A percentile compares a stretch with the other conserved stretches of the same genome.
These are phyloP conservation scores for Paecilomyces variotii DNA, from an alignment of 2,329 filamentous ascomycete species.

Conservation along the genomic window DNA sequence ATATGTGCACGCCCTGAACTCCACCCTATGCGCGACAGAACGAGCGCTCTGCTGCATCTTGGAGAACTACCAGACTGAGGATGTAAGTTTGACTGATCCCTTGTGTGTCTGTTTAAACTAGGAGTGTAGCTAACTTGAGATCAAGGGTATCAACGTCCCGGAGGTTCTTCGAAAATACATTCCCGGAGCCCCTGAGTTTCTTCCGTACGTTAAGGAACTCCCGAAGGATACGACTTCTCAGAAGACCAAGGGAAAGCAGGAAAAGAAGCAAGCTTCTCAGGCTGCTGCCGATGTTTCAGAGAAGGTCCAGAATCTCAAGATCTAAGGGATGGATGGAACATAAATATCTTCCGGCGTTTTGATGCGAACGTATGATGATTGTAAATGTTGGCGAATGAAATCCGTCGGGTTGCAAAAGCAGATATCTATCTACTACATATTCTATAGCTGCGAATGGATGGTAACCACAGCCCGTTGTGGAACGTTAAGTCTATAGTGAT, in stretches of 20 bases:
- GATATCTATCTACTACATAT: neutral
- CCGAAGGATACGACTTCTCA: slow-evolving; percentile 64
- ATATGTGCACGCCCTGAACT: slow-evolving; percentile 90
- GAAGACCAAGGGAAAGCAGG: slow-evolving; percentile 42
- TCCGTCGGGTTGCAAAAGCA: neutral
- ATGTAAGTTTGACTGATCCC: slow-evolving; percentile 43
- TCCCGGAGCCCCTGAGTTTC: slow-evolving; percentile 78
- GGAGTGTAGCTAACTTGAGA: slow-evolving; percentile 11
- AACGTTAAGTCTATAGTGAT: no score
- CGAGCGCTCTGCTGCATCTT: slow-evolving; percentile 88
- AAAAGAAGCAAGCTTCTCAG: slow-evolving; percentile 17
- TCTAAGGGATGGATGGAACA: slow-evolving; percentile 17
- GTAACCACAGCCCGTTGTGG: neutral
- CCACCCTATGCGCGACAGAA: slow-evolving; percentile 83
- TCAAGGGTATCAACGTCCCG: slow-evolving; percentile 68
- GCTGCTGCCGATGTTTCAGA: slow-evolving; percentile 29
- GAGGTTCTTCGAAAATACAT: slow-evolving; percentile 83
- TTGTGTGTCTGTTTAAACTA: neutral
- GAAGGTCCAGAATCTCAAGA: slow-evolving; percentile 34
- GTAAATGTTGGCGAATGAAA: neutral
- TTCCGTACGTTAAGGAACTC: slow-evolving; percentile 80
- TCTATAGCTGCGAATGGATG: neutral
- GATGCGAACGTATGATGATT: slow-evolving; percentile 3
- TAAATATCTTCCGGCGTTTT: neutral
- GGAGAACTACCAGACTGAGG: slow-evolving; percentile 92